Base-by-base conservation (phyloP, 106 monocot genomes). In the Acorus calamus region DNA sequence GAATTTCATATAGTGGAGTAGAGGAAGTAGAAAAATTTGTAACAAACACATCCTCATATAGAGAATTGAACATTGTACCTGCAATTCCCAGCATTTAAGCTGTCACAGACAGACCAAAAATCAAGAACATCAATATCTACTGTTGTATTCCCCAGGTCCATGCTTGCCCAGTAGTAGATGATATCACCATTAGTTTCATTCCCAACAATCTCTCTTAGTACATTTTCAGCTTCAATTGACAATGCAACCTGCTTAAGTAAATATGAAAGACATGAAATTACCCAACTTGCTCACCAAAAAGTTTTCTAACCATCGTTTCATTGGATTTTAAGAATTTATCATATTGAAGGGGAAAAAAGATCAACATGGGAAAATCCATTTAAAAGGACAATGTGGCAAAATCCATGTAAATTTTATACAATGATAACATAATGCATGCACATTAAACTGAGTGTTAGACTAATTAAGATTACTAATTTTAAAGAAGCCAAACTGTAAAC, bases 51-150 rank as follows among this genome's bases (percentile, higher is more conserved):
- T 42, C 59, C 43, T 59, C 2, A 8, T 13, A 59, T 59, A 42
- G 45, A 61, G 61, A 28, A 28, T 28, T 11, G 49, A 50, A 4
- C 68, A 61, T 8, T 11, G 46, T 70, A 96, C 96, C 91, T 91
- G 87, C 96, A 96, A 49, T 73, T 56, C 14, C 90, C 90, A 59
- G 72, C 76, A 83, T 96, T 91, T 71, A 85, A 67, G 52, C 60
- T 66, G 69, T 96, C 96, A 77, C 96, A 96, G 43, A 73, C 51
- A 11, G 85, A 91, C 96, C 96, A 96, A 71, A 96, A 96, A 62
- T 78, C 66, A 65, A 57, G 3, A 62, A 28, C 28, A 28, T 50
- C 61, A 9, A 42, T 52, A 46, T 70, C 66, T 49, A 11, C 53
- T 3, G 10, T 64, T 13, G 11, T 14, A 8, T 79, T 56, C 45